phyloP scores from a whole-genome alignment of 1,139 yeast species.

The Geotrichum citri-aurantii region DNA sequence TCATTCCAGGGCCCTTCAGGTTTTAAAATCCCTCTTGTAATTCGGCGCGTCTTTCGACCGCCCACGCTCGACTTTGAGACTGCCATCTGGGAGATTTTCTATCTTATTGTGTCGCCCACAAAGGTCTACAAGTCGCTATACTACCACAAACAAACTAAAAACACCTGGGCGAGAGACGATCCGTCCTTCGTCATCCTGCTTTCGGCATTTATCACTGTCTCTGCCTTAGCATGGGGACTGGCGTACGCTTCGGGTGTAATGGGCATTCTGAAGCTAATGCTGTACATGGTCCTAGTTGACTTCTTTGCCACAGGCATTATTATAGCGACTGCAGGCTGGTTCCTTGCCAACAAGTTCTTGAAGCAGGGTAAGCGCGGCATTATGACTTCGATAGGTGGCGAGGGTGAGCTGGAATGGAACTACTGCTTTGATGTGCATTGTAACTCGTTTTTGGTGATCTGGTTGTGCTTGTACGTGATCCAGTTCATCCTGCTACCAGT shows the following conservation, averaged over 20 bases:
- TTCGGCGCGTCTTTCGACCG: conserved; percentile 56
- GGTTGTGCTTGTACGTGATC: conserved; percentile 69
- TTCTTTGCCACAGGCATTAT: conserved; percentile 66
- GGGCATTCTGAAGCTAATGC: conserved; percentile 56
- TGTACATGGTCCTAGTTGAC: conserved; percentile 82
- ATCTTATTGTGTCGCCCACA: conserved; percentile 66
- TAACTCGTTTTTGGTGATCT: conserved; percentile 74
- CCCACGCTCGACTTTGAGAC: conserved; percentile 85
- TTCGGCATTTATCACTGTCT: conserved; percentile 55
- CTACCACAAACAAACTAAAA: conserved; percentile 66
- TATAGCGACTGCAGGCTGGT: conserved; percentile 69
- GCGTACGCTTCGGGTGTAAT: conserved; percentile 63
- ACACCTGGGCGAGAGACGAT: conserved; percentile 81
- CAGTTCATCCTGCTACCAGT: conserved; percentile 76
- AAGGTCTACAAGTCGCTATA: conserved; percentile 78
- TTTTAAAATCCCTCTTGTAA: conserved; percentile 20
- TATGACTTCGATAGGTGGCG: conserved; percentile 20
- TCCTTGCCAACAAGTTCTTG: conserved; percentile 59
- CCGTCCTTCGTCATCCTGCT: conserved; percentile 78
- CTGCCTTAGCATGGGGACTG: conserved; percentile 88
- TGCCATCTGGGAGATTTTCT: conserved; percentile 84
- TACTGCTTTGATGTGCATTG: conserved; percentile 93
- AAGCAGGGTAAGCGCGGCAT: conserved; percentile 33
- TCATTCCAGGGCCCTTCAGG: conserved; percentile 11
- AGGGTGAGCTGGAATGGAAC: conserved; percentile 77